Evolutionary conservation across 2,329 filamentous ascomycete genomes (phyloP).

Genomic region (Pezicula neosporulosa): DNA sequence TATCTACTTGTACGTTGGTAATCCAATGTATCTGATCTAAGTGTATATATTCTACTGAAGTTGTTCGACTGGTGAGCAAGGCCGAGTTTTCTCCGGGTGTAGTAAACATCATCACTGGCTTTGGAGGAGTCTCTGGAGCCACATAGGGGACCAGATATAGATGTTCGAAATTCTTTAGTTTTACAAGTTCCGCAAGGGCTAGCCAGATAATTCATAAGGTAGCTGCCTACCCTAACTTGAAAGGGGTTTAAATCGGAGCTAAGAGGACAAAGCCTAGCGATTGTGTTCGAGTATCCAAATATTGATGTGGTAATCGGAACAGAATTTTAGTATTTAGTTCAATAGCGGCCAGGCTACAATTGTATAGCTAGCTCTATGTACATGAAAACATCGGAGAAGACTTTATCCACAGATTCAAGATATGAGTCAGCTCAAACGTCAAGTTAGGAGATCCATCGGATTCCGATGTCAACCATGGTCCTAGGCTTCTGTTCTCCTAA

Average conservation of each 20-base stretch:
- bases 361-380: slow-evolving; percentile 54
- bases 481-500: slow-evolving; percentile 17
- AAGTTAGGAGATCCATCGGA: slow-evolving; percentile 39
- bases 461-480: slow-evolving; percentile 38
- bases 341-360: slow-evolving; percentile 60
- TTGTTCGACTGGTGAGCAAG: neutral
- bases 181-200: slow-evolving; percentile 33
- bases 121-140: slow-evolving; percentile 27
- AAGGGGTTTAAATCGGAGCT: slow-evolving; percentile 37
- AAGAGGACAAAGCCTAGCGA: slow-evolving; percentile 36
- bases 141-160: slow-evolving; percentile 30
- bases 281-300: slow-evolving; percentile 39
- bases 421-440: slow-evolving; percentile 23
- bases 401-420: slow-evolving; percentile 33
- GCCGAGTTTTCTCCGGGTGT: slow-evolving; percentile 29
- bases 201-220: slow-evolving; percentile 34
- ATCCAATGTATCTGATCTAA: too few relatives aligned
- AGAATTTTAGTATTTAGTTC: slow-evolving; percentile 50
- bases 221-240: slow-evolving; percentile 34
- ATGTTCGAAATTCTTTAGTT: slow-evolving; percentile 33
- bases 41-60: too few relatives aligned
- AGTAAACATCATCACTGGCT: slow-evolving; percentile 31
- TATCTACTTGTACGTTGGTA: neutral
- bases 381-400: slow-evolving; percentile 48
- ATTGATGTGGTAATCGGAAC: slow-evolving; percentile 38